These are phyloP conservation scores for Comarum palustre DNA, from an alignment of 306 rosid genomes.

Conservation along the genomic window DNA sequence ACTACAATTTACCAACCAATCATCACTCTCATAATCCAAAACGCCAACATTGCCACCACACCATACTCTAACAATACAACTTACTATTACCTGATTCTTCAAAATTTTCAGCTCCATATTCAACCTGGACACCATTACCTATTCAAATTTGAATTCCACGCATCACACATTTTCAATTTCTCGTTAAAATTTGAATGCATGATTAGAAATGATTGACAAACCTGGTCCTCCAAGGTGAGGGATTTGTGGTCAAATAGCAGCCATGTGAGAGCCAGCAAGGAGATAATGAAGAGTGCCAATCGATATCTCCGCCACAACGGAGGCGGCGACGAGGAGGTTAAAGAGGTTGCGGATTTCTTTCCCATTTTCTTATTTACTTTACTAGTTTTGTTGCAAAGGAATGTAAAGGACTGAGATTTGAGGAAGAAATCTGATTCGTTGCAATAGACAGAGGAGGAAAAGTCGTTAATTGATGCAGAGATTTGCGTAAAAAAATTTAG, in stretches of 20 bases:
- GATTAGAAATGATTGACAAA: conserved; percentile 7
- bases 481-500: too few species aligned
- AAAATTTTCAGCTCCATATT: conserved; percentile 34
- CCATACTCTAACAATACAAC: conserved; percentile 2
- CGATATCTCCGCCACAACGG: conserved; percentile 31
- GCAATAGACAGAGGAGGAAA: not conserved
- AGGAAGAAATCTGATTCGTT: not conserved
- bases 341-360: conserved; percentile 19
- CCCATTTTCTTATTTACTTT: conserved; percentile 24
- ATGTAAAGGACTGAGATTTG: not conserved
- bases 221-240: conserved; percentile 29
- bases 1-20: conserved; percentile 29
- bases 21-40: not conserved
- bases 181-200: not conserved
- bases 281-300: conserved; percentile 27
- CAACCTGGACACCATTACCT: conserved; percentile 44
- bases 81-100: conserved; percentile 31
- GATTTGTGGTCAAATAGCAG: conserved; percentile 35
- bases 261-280: conserved; percentile 34
- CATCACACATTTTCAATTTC: not conserved
- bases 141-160: conserved; percentile 1
- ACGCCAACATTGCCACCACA: not conserved
- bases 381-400: too few species aligned
- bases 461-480: not conserved
- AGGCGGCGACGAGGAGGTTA: conserved; percentile 23